Evolutionary conservation across 2,329 filamentous ascomycete species (phyloP), one percentile per base, ranked within the genome.

Genomic region (Colletotrichum zoysiae): DNA sequence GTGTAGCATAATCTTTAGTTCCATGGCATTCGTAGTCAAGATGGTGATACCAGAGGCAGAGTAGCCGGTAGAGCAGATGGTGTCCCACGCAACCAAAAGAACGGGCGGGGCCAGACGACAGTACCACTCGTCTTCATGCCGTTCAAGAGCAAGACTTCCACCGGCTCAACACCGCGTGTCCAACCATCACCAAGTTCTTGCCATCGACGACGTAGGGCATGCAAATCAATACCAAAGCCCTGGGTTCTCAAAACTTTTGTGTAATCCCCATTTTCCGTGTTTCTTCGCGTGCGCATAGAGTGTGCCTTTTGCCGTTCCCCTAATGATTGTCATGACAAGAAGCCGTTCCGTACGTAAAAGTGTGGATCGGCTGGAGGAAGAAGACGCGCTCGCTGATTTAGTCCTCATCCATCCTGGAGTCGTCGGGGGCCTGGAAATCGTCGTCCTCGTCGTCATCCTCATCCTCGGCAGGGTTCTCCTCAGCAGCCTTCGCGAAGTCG

Each of bases 401-500:
- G 75, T 84, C 82, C 79, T 92, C 89, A 78, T 91, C 87, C 92
- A 94, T 94, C 83, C 91, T 89, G 74, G 93, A 92, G 73, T 91
- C 90, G 74, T 91, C 87, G 50, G 87, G 81, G 62, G 89, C 89
- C 79, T 91, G 85, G 80, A 92, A 92, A 77, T 87, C 90, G 57
- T 90, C 92, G 71, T 93, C 91, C 57, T 93, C 93, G 0, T 96
- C 93, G 56, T 95, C 94, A 40, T 95, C 91, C 18, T 94, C 93
- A 6, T 95, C 93, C n/a, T 90, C 89, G 74, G 87, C 89, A 58
- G 89, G 90, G 77, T 93, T 89, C 82, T 97, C 91, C 83, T 93
- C 88, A 35, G 94, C 94, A 26, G 95, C 95, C 86, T 97, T 95
- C 78, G 93, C 92, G 84, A 94, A 98, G 87, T 98, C 94, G 81